Base-by-base conservation (phyloP, 1,284 basidiomycete genomes). In the Mycena sp. region DNA sequence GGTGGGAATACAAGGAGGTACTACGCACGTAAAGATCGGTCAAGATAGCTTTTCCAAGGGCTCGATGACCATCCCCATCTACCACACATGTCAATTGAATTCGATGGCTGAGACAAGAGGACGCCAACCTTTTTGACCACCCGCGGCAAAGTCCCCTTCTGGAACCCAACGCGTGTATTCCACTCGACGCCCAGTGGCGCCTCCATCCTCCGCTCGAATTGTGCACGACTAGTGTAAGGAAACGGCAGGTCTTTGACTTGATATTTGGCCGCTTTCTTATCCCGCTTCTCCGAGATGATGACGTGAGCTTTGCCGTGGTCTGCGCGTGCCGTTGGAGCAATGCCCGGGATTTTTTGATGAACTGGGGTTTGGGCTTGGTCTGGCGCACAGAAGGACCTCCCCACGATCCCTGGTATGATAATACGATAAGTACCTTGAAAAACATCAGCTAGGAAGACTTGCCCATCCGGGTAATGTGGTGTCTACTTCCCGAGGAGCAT, bases 391-490 rank as follows among this genome's bases (percentile, higher is more conserved):
- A 96, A 52, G 85, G 80, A 40, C 97, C 98, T 16, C 91, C 93
- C 97, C 97, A 99, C 25, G 91, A 83, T 38, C 97, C 97, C 94
- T 96, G 6, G n/a, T 3, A 32, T 4, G 26, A 38, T 17, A 25
- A 48, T 52, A 19, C 11, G 30, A 14, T 21, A 4, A 25, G n/a
- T n/a, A n/a, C n/a, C n/a, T 49, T 40, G 37, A 40, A n/a, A 44
- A 21, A 38, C 16, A 55, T 55, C 60, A 26, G 46, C 44, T 25
- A 45, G 56, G n/a, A 41, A 29, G 50, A 67, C 89, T 68, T 73
- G 95, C 94, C 97, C 98, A 99, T 30, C 97, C 97, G 44, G 95
- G 89, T n/a, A 99, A 84, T 1, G 94, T 94, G 0, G 90, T 94
- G 74, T 99, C 96, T 32, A 96, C 85, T 63, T 92, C 88, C 52